These are phyloP conservation scores for Colletotrichum gloeosporioides DNA, from an alignment of 2,329 filamentous ascomycete species.

Conservation along the genomic window DNA sequence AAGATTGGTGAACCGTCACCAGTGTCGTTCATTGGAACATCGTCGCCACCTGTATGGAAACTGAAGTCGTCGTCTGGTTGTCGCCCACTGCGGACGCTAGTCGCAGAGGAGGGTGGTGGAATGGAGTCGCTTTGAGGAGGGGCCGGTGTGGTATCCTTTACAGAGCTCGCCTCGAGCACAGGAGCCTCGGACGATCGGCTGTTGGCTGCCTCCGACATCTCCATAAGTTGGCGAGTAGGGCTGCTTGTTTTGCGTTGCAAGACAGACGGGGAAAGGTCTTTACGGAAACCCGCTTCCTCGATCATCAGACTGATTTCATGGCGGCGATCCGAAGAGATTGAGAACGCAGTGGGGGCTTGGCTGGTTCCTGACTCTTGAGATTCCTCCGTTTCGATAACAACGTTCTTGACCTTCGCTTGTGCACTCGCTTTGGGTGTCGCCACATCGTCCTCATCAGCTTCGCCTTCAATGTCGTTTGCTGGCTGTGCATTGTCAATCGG, in stretches of 20 bases:
- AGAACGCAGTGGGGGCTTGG: constrained; percentile 1
- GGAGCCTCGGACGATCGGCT: constrained; percentile 7
- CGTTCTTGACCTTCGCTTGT: background rate
- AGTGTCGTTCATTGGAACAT: constrained; percentile 20
- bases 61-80: constrained; percentile 52
- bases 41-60: constrained; percentile 37
- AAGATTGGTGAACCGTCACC: background rate
- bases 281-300: constrained; percentile 52
- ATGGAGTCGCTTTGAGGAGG: background rate
- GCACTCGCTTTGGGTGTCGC: background rate
- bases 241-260: constrained; percentile 27
- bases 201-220: constrained; percentile 25
- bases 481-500: background rate
- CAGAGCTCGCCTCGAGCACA: constrained; percentile 1
- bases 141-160: background rate
- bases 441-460: background rate
- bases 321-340: constrained; percentile 37
- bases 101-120: constrained; percentile 38
- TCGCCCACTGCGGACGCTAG: constrained; percentile 52
- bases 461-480: background rate
- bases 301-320: constrained; percentile 49
- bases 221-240: constrained; percentile 33
- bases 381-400: constrained; percentile 14
- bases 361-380: background rate
- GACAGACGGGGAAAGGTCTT: constrained; percentile 45